Evolutionary conservation across 306 rosid species (phyloP).

Genomic region (Lagenaria siceraria): DNA sequence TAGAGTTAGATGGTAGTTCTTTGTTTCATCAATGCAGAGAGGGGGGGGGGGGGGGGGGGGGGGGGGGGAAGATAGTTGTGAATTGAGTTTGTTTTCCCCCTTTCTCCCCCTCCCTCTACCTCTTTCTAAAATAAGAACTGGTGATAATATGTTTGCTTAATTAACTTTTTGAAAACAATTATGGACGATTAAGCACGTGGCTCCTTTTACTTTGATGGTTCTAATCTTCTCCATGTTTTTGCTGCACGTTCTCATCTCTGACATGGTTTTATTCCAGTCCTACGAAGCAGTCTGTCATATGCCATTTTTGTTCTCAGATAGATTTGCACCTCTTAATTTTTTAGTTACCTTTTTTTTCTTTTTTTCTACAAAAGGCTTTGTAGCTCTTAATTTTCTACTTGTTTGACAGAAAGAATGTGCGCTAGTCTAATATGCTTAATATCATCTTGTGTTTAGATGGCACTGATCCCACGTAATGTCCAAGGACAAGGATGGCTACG

Average conservation of each 20-base stretch:
- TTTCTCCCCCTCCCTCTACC: too few relatives aligned
- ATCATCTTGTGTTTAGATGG: conserved; percentile 46
- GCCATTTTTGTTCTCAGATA: background rate
- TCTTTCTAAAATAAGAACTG: too few relatives aligned
- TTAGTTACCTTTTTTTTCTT: background rate
- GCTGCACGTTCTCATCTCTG: background rate
- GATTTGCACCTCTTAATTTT: background rate
- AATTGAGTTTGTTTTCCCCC: too few relatives aligned
- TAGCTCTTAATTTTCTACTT: background rate
- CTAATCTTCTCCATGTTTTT: background rate
- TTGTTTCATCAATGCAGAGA: background rate
- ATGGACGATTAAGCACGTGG: background rate
- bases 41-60: too few relatives aligned
- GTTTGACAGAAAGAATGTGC: background rate
- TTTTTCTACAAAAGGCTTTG: background rate
- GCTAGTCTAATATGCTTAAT: conserved; percentile 7
- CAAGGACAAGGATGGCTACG: conserved; percentile 99
- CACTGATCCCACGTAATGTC: conserved; percentile 80
- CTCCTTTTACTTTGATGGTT: background rate
- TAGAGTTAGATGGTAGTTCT: background rate
- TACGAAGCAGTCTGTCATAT: background rate
- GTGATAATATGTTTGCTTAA: too few relatives aligned
- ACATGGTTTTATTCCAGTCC: background rate
- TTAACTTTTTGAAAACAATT: too few relatives aligned
- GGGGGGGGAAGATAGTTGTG: too few relatives aligned